Evolutionary conservation across 805 yeast genomes (phyloP).

Genomic region (Danielozyma ontarioensis): DNA sequence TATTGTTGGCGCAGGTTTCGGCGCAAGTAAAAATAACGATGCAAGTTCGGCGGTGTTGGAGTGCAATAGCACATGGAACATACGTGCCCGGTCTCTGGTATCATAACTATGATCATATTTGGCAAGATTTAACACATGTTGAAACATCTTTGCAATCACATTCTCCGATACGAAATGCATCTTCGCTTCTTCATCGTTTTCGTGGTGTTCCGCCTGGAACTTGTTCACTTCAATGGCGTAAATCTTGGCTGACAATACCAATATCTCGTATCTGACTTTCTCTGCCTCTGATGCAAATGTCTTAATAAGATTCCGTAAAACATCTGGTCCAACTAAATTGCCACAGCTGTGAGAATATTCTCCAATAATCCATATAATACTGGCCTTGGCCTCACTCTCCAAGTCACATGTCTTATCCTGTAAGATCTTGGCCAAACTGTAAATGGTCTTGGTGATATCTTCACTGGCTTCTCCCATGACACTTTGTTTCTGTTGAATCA

Average conservation of each 20-base stretch:
- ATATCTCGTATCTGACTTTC: conserved; percentile 62
- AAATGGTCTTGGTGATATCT: conserved; percentile 50
- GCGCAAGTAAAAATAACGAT: conserved; percentile 66
- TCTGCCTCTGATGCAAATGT: conserved; percentile 51
- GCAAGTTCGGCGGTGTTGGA: conserved; percentile 53
- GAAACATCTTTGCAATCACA: conserved; percentile 47
- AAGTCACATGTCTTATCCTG: conserved; percentile 12
- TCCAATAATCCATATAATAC: conserved; percentile 88
- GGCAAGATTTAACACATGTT: conserved; percentile 55
- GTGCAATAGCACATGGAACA: conserved; percentile 53
- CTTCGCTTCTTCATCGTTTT: conserved; percentile 8
- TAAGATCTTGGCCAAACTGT: conserved; percentile 38
- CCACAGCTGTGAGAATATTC: conserved; percentile 50
- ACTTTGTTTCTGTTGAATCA: conserved; percentile 52
- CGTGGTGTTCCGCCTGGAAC: conserved; percentile 18
- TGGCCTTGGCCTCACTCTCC: conserved; percentile 61
- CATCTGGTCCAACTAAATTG: conserved; percentile 63
- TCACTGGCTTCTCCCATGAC: conserved; percentile 10
- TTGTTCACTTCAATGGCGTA: conserved; percentile 50
- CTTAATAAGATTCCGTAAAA: conserved; percentile 54
- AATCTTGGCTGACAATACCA: conserved; percentile 71
- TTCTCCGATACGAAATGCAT: conserved; percentile 8
- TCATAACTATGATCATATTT: conserved; percentile 73
- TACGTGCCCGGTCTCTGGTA: conserved; percentile 79
- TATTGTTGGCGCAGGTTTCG: conserved; percentile 55